phyloP scores from a whole-genome alignment of 2,329 filamentous ascomycete genomes.

The Rhinocladiella similis region DNA sequence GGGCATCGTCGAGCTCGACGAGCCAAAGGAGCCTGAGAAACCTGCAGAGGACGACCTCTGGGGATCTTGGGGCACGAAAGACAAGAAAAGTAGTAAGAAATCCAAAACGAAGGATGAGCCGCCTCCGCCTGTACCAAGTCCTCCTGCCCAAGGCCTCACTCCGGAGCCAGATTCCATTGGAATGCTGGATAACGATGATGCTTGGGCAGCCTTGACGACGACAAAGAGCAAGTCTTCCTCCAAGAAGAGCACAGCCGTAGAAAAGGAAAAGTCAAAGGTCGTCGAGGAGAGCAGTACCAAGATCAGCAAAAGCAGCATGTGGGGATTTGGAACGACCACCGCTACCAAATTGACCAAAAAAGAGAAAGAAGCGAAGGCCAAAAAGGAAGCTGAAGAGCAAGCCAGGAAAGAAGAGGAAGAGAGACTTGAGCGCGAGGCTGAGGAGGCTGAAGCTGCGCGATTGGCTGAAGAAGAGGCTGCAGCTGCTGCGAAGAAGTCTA shows the following conservation, averaged over 20 bases:
- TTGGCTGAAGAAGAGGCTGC: slow-evolving; percentile 34
- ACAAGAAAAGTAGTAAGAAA: slow-evolving; percentile 49
- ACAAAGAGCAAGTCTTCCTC: slow-evolving; percentile 37
- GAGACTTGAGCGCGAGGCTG: slow-evolving; percentile 32
- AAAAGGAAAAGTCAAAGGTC: slow-evolving; percentile 30
- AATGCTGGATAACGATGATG: slow-evolving; percentile 34
- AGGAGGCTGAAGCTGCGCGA: slow-evolving; percentile 34
- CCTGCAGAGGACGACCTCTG: slow-evolving; percentile 34
- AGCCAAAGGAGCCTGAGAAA: slow-evolving; percentile 21
- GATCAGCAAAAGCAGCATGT: slow-evolving; percentile 39
- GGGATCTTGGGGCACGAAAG: slow-evolving; percentile 31
- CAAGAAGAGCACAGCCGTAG: slow-evolving; percentile 42
- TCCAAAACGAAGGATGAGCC: slow-evolving; percentile 44
- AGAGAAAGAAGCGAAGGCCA: slow-evolving; percentile 49
- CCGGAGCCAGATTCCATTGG: slow-evolving; percentile 41
- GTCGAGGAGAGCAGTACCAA: slow-evolving; percentile 40
- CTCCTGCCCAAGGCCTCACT: slow-evolving; percentile 45
- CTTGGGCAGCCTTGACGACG: slow-evolving; percentile 39
- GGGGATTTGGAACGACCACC: slow-evolving; percentile 44
- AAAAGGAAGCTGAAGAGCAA: slow-evolving; percentile 39
- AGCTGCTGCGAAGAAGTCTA: slow-evolving; percentile 34
- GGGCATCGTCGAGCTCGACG: slow-evolving; percentile 29
- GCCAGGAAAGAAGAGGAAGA: slow-evolving; percentile 32
- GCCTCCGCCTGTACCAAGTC: slow-evolving; percentile 50
- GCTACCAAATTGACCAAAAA: slow-evolving; percentile 45